Evolutionary conservation across 2,329 filamentous ascomycete species (phyloP).

Genomic region (Biscogniauxia marginata): DNA sequence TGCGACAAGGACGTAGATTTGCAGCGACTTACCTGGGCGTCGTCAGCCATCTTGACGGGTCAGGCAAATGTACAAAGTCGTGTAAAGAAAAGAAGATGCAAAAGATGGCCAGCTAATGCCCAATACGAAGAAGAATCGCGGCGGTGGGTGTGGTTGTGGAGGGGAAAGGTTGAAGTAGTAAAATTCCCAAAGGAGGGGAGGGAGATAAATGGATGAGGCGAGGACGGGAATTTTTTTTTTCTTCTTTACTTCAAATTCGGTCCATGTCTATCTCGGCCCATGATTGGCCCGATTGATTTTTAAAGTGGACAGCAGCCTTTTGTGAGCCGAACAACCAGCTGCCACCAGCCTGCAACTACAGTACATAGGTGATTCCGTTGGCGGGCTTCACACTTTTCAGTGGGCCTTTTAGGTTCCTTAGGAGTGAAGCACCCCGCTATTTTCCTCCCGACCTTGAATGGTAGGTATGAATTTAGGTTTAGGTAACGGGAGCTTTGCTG

Average conservation of each 20-base stretch:
- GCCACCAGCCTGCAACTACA: background rate
- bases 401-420: too few species aligned
- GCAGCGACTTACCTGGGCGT: slow-evolving; percentile 46
- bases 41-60: slow-evolving; percentile 58
- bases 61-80: slow-evolving; percentile 16
- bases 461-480: too few species aligned
- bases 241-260: background rate
- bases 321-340: background rate
- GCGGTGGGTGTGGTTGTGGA: slow-evolving; percentile 12
- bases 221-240: slow-evolving; percentile 1
- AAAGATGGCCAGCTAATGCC: slow-evolving; percentile 22
- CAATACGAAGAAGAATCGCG: slow-evolving; percentile 19
- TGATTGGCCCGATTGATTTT: background rate
- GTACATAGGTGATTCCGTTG: too few species aligned
- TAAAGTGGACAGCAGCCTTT: background rate
- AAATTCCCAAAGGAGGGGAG: slow-evolving; percentile 9
- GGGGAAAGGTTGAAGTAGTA: slow-evolving; percentile 7
- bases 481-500: too few species aligned
- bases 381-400: too few species aligned
- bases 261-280: background rate
- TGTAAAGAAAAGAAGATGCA: slow-evolving; percentile 35
- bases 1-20: background rate
- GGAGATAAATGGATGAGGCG: slow-evolving; percentile 1
- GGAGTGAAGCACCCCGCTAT: too few species aligned
- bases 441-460: too few species aligned